Evolutionary conservation across 163 green algal species (phyloP), one percentile per base, ranked within the genome.

Genomic region (Scenedesmus sp.): DNA sequence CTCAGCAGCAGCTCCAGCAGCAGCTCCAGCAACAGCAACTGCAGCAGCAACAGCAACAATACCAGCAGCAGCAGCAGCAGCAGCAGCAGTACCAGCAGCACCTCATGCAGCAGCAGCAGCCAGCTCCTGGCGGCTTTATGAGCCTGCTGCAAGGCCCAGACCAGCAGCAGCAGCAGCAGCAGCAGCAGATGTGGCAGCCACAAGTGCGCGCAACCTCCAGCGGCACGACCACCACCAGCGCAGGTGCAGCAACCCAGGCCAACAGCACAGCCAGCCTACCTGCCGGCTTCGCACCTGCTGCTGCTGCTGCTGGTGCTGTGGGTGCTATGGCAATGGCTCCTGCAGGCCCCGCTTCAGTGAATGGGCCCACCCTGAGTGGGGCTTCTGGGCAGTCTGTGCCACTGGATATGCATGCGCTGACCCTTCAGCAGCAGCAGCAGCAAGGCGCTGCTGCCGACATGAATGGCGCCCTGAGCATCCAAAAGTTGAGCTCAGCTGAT

Each of bases 31-130:
- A 67, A 20, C 57, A 64, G 8, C 57, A 16, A 5, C 57, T 64
- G 23, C 60, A 66, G 34, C 74, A 86, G 73, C 57, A 91, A 16
- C 57, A 91, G 20, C 26, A 64, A 13, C 10, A 64, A 15, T 18
- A 84, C 66, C 73, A 86, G 57, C 73, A 86, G 18, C 55, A 59
- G 10, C 73, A 66, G 73, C 57, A 87, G 70, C 87, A 86, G 87
- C 67, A 91, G 57, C 76, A 66, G 56, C 88, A 92, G 77, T 57
- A 88, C 18, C 62, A 88, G 60, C 62, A 73, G 77, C 74, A 85
- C 0, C 12, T 82, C 55, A 82, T 56, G 55, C 74, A 66, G 20
- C 16, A 85, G 82, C 70, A 76, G 56, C 55, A 67, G 9, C 46
- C 2, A 12, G 23, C 46, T 12, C 23, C 70, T 79, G 70, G 70